Evolutionary conservation across 2,329 filamentous ascomycete species (phyloP).

Genomic region (Fusarium sp.): DNA sequence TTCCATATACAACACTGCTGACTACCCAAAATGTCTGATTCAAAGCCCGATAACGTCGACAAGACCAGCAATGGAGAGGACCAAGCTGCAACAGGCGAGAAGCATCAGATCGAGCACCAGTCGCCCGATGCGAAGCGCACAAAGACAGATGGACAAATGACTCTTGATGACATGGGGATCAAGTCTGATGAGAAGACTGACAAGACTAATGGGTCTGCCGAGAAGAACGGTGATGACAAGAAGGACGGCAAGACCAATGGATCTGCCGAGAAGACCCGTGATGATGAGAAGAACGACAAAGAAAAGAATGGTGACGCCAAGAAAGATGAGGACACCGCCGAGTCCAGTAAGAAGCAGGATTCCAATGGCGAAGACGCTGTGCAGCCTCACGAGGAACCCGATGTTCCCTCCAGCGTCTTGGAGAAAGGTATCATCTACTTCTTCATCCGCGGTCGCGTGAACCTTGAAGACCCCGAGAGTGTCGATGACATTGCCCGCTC

Average conservation of each 20-base stretch:
- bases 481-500: conserved; percentile 81
- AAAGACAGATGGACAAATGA: conserved; percentile 45
- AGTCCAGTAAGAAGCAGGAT: conserved; percentile 14
- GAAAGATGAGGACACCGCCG: conserved; percentile 7
- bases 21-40: conserved; percentile 30
- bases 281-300: neutral
- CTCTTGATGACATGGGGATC: conserved; percentile 39
- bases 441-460: conserved; percentile 84
- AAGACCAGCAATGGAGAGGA: conserved; percentile 28
- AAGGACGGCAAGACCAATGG: neutral
- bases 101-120: conserved; percentile 49
- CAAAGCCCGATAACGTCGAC: conserved; percentile 11
- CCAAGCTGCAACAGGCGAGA: conserved; percentile 43
- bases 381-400: conserved; percentile 40
- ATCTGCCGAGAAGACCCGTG: neutral
- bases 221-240: neutral
- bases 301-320: conserved; percentile 15
- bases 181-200: conserved; percentile 9
- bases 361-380: conserved; percentile 37
- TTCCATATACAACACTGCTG: neutral
- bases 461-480: conserved; percentile 75
- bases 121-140: conserved; percentile 47
- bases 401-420: conserved; percentile 69
- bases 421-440: conserved; percentile 95
- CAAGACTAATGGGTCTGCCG: neutral